phyloP scores from a whole-genome alignment of 306 rosid species.

The Prunus kanzakura region DNA sequence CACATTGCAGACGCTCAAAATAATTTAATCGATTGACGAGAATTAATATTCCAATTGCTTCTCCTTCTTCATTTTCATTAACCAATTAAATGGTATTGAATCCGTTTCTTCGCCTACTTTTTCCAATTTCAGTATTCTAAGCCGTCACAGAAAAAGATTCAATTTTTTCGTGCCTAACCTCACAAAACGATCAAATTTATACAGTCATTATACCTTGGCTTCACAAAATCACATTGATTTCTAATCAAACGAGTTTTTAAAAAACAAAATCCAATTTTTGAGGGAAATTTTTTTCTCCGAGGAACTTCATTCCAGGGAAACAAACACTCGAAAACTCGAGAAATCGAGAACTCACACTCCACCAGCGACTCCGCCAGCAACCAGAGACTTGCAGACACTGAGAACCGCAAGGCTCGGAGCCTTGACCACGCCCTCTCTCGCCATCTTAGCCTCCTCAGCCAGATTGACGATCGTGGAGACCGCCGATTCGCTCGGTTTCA shows the following conservation, averaged over 20 bases:
- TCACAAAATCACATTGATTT: neutral
- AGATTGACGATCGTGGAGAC: conserved; percentile 80
- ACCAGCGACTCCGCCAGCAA: conserved; percentile 98
- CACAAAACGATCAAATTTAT: neutral
- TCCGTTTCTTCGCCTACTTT: neutral
- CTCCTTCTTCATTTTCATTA: neutral
- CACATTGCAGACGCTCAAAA: neutral
- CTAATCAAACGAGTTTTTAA: neutral
- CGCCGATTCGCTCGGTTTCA: conserved; percentile 70
- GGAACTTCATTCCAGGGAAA: neutral
- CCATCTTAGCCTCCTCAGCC: conserved; percentile 93
- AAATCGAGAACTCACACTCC: conserved; percentile 85
- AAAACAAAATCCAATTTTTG: neutral
- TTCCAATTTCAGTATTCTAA: neutral
- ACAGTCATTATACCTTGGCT: neutral
- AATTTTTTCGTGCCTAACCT: neutral
- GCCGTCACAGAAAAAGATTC: neutral
- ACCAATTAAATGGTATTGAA: neutral
- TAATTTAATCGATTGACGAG: neutral
- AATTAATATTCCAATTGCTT: neutral
- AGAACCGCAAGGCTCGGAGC: conserved; percentile 61
- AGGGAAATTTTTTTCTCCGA: neutral
- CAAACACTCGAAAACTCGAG: neutral
- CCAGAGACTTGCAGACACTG: conserved; percentile 82
- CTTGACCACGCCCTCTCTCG: conserved; percentile 75